Percentiles rank a stretch among this genome's conserved stretches.
These are phyloP conservation scores for Hondaea fermentalgiana DNA, from an alignment of 108 stramenopile genomes.

Conservation along the genomic window DNA sequence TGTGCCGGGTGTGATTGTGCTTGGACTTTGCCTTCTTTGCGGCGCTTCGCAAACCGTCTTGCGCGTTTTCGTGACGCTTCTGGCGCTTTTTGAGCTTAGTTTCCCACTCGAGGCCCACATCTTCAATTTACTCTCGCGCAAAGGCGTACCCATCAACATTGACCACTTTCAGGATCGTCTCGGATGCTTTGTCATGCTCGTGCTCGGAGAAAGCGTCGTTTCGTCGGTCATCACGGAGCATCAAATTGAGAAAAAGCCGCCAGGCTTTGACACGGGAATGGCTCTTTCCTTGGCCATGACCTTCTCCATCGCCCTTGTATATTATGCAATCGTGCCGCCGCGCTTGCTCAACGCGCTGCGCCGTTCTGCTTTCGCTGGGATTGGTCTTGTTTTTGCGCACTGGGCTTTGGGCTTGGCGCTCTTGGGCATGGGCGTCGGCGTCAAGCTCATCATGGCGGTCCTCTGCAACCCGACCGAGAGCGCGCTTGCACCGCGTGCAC, in stretches of 20 bases:
- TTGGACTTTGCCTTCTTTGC: not conserved
- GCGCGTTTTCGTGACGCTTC: not conserved
- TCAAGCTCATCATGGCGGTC: not conserved
- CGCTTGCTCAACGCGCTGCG: not conserved
- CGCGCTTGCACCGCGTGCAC: not conserved
- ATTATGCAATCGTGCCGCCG: not conserved
- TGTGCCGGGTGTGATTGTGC: not conserved
- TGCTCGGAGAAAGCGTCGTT: not conserved
- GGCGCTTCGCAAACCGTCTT: not conserved
- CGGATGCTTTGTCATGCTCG: not conserved
- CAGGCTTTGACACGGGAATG: not conserved
- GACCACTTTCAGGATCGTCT: not conserved
- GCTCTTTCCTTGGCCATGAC: not conserved
- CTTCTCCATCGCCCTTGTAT: not conserved
- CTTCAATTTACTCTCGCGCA: not conserved
- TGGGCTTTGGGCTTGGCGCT: not conserved
- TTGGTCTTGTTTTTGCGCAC: not conserved
- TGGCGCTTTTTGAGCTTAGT: not conserved
- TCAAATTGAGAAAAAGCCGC: not conserved
- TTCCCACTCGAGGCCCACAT: not conserved
- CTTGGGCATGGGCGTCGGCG: not conserved
- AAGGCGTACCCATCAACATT: not conserved
- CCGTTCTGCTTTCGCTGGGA: not conserved
- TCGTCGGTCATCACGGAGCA: not conserved
- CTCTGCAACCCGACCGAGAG: not conserved